These are phyloP conservation scores for Diaporthe caulivora DNA, from an alignment of 2,329 filamentous ascomycete genomes.

Conservation along the genomic window DNA sequence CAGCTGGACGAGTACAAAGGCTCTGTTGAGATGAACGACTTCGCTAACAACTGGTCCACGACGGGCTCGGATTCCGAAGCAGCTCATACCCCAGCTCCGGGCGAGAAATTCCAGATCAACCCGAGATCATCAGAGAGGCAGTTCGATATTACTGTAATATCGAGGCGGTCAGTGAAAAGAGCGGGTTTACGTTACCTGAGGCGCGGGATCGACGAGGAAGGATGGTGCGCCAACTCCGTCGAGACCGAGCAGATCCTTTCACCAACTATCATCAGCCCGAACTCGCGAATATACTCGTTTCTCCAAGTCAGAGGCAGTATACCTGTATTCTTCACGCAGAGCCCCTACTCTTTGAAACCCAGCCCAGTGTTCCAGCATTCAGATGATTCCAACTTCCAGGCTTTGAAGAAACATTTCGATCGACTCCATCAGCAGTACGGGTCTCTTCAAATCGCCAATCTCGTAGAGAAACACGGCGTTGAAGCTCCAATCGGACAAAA, in stretches of 20 bases:
- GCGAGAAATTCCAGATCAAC: conserved; percentile 47
- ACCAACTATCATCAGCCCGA: conserved; percentile 71
- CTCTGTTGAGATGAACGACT: conserved; percentile 55
- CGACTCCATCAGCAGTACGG: conserved; percentile 79
- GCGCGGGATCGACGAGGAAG: conserved; percentile 90
- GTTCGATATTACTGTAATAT: conserved; percentile 90
- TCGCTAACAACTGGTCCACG: conserved; percentile 40
- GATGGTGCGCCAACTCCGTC: conserved; percentile 88
- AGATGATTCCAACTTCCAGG: conserved; percentile 79
- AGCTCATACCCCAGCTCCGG: conserved; percentile 39
- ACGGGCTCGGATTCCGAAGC: conserved; percentile 33
- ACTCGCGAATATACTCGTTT: conserved; percentile 80
- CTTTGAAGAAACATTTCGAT: conserved; percentile 84
- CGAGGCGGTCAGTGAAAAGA: conserved; percentile 86
- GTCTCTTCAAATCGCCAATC: conserved; percentile 80
- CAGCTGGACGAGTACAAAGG: conserved; percentile 63
- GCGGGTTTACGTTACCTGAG: conserved; percentile 92
- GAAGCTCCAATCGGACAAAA: conserved; percentile 84
- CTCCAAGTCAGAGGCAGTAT: conserved; percentile 92
- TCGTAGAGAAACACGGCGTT: conserved; percentile 89
- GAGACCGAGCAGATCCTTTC: conserved; percentile 97
- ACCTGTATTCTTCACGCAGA: conserved; percentile 94
- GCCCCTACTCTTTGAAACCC: conserved; percentile 92
- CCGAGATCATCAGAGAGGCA: conserved; percentile 62
- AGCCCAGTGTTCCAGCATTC: conserved; percentile 86